Evolutionary conservation across 2,329 filamentous ascomycete genomes (phyloP).

Genomic region (Hyphodiscus sp.): DNA sequence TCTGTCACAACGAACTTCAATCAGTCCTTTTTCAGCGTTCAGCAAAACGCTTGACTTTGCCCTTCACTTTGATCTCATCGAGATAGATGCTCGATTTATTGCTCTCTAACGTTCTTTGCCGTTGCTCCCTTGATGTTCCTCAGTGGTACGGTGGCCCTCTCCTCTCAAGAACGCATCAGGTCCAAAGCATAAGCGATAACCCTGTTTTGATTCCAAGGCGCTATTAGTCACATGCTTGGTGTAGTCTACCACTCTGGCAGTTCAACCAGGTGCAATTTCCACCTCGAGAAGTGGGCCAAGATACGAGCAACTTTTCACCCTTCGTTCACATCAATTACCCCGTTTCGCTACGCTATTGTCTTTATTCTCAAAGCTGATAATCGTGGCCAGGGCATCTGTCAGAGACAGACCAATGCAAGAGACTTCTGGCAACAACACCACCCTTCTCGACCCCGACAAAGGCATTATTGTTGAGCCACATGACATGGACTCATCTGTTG

Average conservation of each 20-base stretch:
- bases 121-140: constrained; percentile 3
- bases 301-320: background rate
- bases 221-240: background rate
- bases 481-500: constrained; percentile 12
- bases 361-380: background rate
- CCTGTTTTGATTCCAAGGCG: constrained; percentile 8
- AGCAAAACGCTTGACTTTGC: background rate
- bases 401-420: constrained; percentile 12
- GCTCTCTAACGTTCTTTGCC: background rate
- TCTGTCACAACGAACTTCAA: background rate
- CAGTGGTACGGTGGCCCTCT: constrained; percentile 8
- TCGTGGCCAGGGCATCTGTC: constrained; percentile 7
- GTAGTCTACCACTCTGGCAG: background rate
- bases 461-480: constrained; percentile 19
- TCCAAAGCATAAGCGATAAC: constrained; percentile 19
- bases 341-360: constrained; percentile 9
- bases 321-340: constrained; percentile 14
- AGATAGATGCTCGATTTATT: background rate
- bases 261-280: background rate
- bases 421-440: background rate
- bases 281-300: background rate
- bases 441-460: constrained; percentile 16
- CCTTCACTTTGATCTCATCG: background rate
- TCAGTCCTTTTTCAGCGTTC: background rate
- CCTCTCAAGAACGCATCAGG: constrained; percentile 14